A percentile compares a stretch with the other conserved stretches of the same genome.
These are phyloP conservation scores for Lasiodiplodia citricola DNA, from an alignment of 2,329 filamentous ascomycete species.

Conservation along the genomic window DNA sequence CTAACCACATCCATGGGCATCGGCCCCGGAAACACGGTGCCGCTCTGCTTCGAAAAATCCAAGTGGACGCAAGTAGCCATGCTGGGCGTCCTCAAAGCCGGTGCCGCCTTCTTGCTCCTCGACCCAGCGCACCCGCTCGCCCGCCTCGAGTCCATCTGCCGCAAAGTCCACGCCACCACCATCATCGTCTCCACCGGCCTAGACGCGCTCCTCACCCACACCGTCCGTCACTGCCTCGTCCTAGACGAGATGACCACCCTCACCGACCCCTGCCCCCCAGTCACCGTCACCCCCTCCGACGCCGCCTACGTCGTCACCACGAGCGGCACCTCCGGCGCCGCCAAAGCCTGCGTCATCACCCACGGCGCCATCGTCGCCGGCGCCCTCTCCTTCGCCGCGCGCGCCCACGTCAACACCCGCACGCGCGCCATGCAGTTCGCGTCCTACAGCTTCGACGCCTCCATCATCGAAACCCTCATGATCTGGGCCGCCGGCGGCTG, in stretches of 20 bases:
- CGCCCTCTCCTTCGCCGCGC: constrained; percentile 28
- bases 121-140: constrained; percentile 29
- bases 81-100: constrained; percentile 44
- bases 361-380: constrained; percentile 37
- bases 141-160: constrained; percentile 28
- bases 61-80: constrained; percentile 41
- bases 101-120: constrained; percentile 34
- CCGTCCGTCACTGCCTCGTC: neutral
- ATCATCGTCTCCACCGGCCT: constrained; percentile 36
- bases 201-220: neutral
- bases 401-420: constrained; percentile 28
- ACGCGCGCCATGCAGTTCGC: neutral
- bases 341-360: constrained; percentile 39
- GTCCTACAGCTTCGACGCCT: constrained; percentile 39
- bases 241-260: neutral
- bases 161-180: constrained; percentile 37
- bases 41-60: constrained; percentile 19
- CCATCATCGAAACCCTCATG: constrained; percentile 42
- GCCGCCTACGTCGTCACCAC: constrained; percentile 38
- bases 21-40: constrained; percentile 15
- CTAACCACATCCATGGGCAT: constrained; percentile 40
- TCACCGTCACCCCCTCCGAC: neutral
- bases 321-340: constrained; percentile 42
- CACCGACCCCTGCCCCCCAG: too few relatives aligned
- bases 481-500: constrained; percentile 46